Evolutionary conservation across 2,329 filamentous ascomycete species (phyloP), one percentile per base, ranked within the genome.

Genomic region (Apiospora aurea): DNA sequence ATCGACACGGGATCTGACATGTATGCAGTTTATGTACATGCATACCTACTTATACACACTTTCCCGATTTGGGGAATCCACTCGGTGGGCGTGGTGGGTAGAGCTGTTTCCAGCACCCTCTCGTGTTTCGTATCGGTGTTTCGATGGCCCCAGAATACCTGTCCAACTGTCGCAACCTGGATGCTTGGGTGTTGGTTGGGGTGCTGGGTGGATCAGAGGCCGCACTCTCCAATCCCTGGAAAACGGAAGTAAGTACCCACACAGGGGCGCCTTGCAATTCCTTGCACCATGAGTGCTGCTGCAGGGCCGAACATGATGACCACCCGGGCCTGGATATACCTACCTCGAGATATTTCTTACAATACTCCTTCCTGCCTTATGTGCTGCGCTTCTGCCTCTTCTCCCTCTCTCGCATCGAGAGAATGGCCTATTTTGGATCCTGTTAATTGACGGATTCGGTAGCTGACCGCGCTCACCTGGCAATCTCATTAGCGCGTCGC

Each of bases 121-220:
- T 13, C 21, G 34, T 14, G 57, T 64, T 64, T 64, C 57, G 57
- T 41, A 41, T 64, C 57, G 34, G 53, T 34, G 53, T 61, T 61
- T 61, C 53, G 29, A 61, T 61, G 53, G 53, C 34, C 34, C 53
- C 53, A 61, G 53, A 61, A 38, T 61, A 61, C 34, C 53, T 61
- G 53, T 61, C 34, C 38, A 61, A 18, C 53, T 61, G 53, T 61
- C 34, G 34, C 57, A 64, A 64, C 16, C 26, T 61, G 53, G 53
- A 34, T 43, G 41, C 13, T 43, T 43, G 41, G 10, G 38, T n/a
- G 29, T 64, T 41, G 26, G 26, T n/a, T n/a, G n/a, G n/a, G n/a
- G n/a, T n/a, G n/a, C 26, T 41, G n/a, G 29, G 57, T 64, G 57
- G 57, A 64, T 64, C 57, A 41, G 3, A 41, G 34, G 57, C 41